Conservation (phyloP, 2,329 filamentous ascomycete species). For the Beauveria asiatica region DNA sequence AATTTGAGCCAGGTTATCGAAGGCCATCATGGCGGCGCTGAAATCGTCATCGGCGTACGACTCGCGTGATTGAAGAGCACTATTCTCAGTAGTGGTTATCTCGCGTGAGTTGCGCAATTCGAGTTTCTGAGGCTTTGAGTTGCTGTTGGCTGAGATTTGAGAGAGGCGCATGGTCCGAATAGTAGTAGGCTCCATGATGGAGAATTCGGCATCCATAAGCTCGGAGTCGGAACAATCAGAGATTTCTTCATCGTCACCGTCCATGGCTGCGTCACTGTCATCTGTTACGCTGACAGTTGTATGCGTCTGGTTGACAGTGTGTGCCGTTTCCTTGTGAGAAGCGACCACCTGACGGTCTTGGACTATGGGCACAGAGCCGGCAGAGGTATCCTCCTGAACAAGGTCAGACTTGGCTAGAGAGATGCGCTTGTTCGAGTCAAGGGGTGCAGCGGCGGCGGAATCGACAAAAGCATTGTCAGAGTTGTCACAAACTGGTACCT, state of each 20-base stretch:
- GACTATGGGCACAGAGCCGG: background rate
- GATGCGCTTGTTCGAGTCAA: background rate
- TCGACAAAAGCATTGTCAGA: background rate
- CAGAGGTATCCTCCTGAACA: background rate
- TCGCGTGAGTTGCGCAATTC: conserved; percentile 8
- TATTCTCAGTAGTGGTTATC: background rate
- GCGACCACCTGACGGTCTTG: too few relatives aligned
- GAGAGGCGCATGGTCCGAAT: conserved; percentile 3
- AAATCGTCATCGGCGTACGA: background rate
- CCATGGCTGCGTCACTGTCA: conserved; percentile 4
- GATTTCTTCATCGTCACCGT: conserved; percentile 3
- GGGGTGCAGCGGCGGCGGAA: background rate
- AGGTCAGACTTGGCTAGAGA: background rate
- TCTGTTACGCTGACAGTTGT: background rate
- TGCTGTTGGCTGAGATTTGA: background rate
- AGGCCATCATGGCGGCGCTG: background rate
- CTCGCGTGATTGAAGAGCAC: background rate
- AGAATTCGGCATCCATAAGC: conserved; percentile 7
- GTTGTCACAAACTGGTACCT: background rate
- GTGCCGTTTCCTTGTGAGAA: too few relatives aligned
- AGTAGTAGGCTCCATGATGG: conserved; percentile 4
- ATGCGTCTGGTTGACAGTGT: background rate
- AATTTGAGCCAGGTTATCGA: conserved; percentile 5
- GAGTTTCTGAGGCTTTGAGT: conserved; percentile 13
- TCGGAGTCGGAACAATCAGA: conserved; percentile 5